A percentile compares a stretch with the other conserved stretches of the same genome.
Conservation (phyloP, 2,329 filamentous ascomycete species). For the Penicillium sp. region DNA sequence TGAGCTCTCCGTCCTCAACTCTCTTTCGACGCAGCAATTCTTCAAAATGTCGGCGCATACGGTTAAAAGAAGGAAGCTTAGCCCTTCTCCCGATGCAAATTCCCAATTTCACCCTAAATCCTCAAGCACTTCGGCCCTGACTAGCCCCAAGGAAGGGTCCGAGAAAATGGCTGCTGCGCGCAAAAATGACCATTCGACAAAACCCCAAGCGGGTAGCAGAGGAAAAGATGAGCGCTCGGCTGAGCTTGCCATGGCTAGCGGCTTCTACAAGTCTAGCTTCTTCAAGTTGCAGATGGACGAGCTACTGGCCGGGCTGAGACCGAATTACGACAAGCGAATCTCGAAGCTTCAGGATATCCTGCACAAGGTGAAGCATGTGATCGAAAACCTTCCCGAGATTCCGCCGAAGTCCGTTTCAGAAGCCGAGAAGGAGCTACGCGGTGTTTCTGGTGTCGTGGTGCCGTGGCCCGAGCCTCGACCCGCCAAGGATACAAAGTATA, state of each 20-base stretch:
- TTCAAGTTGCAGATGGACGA: slow-evolving; percentile 66
- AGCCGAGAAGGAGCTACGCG: slow-evolving; percentile 63
- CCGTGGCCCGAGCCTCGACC: slow-evolving; percentile 83
- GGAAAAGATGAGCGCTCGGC: slow-evolving; percentile 27
- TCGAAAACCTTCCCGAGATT: slow-evolving; percentile 54
- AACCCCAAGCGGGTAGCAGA: slow-evolving; percentile 15
- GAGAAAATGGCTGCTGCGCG: slow-evolving; percentile 15
- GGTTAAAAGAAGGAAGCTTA: slow-evolving; percentile 48
- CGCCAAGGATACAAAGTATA: slow-evolving; percentile 71
- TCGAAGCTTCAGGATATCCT: slow-evolving; percentile 51
- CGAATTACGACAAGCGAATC: slow-evolving; percentile 56
- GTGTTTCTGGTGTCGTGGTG: slow-evolving; percentile 63
- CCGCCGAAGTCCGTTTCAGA: slow-evolving; percentile 55
- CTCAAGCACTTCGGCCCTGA: slow-evolving; percentile 9
- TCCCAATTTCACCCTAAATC: slow-evolving; percentile 9
- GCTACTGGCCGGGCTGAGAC: slow-evolving; percentile 54
- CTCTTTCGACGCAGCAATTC: neutral
- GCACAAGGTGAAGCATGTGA: slow-evolving; percentile 52
- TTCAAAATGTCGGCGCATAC: slow-evolving; percentile 32
- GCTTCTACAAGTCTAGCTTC: slow-evolving; percentile 61
- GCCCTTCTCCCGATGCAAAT: slow-evolving; percentile 28
- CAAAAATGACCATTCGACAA: slow-evolving; percentile 21
- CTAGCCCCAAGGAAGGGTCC: slow-evolving; percentile 32
- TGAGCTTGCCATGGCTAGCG: slow-evolving; percentile 41
- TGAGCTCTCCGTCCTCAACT: neutral